Evolutionary conservation across 371 early-diverging fungal genomes (phyloP), one percentile per base, ranked within the genome.

Genomic region (Mucor circinelloides): DNA sequence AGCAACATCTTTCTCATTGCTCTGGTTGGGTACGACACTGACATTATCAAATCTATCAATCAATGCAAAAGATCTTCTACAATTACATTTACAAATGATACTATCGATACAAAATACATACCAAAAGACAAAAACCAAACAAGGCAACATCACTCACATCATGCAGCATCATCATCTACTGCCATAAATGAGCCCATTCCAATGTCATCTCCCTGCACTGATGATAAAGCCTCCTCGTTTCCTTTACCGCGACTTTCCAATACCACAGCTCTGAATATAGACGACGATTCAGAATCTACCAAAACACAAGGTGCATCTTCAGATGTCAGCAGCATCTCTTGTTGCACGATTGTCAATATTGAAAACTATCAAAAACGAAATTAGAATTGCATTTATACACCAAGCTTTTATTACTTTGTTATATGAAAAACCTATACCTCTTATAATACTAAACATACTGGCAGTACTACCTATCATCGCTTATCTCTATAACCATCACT

Each of bases 11-110:
- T 56, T 42, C 56, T 55, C 19, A 42, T 64, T 3, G 15, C 42
- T 19, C 21, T 64, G 12, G 40, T 64, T 9, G 64, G 64, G 6
- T 64, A 56, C 28, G 64, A 64, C 56, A 64, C 57, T 13, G 19
- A 56, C 28, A 64, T 64, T 21, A 40, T 57, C 19, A 42, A 42
- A 32, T 36, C 54, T 2, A 54, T 63, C 21, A 46, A 42, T 1
- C 21, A 61, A 27, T 54, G 54, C 17, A 15, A 54, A 28, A 28
- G 13, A 28, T 2, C 19, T 9, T 3, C 7, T 19, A 8, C 46
- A 46, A 7, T 0, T 6, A 46, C 46, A 10, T 9, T 10, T 1
- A 9, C 19, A 19, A 46, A 8, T 17, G 46, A 46, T 46, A 21
- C n/a, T 9, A 21, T 21, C 21, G 4, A 6, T 34, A 34, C 44